Evolutionary conservation across 441 rosid genomes (phyloP).

Genomic region (Erysimum pusillum): DNA sequence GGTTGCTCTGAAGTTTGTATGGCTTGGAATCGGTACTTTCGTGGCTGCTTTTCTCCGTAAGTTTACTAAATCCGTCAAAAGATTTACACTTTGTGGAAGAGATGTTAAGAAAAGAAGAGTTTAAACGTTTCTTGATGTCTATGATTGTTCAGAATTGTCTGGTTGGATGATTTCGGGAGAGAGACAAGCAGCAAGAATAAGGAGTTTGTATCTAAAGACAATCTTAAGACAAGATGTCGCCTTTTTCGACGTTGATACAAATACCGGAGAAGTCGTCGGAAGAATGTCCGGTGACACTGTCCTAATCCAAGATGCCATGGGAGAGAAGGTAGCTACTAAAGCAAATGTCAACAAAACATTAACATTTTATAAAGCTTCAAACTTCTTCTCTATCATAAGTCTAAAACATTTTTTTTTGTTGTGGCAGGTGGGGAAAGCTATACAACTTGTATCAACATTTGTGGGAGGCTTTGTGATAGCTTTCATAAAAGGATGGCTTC

Average conservation of each 20-base stretch:
- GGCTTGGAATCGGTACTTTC: conserved; percentile 71
- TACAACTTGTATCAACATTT: conserved; percentile 76
- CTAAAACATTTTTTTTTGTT: neutral
- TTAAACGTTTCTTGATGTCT: conserved; percentile 2
- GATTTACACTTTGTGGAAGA: neutral
- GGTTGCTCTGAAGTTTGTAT: conserved; percentile 74
- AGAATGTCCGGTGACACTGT: conserved; percentile 29
- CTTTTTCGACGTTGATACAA: conserved; percentile 46
- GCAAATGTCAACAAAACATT: neutral
- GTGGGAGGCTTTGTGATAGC: conserved; percentile 79
- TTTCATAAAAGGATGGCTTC: conserved; percentile 81
- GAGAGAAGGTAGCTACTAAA: conserved; percentile 58
- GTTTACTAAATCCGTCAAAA: conserved; percentile 36
- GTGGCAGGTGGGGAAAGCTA: conserved; percentile 79
- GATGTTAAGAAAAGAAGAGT: neutral
- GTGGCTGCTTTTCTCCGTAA: conserved; percentile 79
- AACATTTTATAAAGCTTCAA: neutral
- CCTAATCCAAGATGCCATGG: conserved; percentile 29
- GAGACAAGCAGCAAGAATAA: conserved; percentile 48
- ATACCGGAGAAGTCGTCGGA: conserved; percentile 22
- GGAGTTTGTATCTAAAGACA: conserved; percentile 75
- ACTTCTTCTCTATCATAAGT: neutral
- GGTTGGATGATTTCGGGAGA: conserved; percentile 29
- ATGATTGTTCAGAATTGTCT: conserved; percentile 30
- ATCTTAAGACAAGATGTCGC: conserved; percentile 88